Base-by-base conservation (phyloP, 331 rosid species). In the Quercus tomentella region DNA sequence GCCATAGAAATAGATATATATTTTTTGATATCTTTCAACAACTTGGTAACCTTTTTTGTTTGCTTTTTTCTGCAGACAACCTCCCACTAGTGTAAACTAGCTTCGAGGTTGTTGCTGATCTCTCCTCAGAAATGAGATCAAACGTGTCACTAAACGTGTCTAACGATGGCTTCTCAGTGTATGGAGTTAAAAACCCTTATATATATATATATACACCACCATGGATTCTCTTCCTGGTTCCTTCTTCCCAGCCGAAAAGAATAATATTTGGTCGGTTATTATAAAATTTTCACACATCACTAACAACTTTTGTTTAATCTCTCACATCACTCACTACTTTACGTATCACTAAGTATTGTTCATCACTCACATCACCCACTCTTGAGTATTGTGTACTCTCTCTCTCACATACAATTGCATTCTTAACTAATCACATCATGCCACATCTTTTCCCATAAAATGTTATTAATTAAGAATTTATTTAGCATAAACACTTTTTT, bases 51-150 rank as follows among this genome's bases (percentile, higher is more conserved):
- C 25, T 5, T 25, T 33, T 5, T 12, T 45, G 31, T 56, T 71
- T 65, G 73, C 12, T 74, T 23, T 76, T 35, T 30, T 23, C 11
- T 84, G 97, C 96, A 91, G 87, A 82, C 98, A 95, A 95, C 99
- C 99, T 85, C 83, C 97, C 98, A 92, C 99, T 95, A 95, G 99
- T 95, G 90, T 93, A 86, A 90, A 95, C 99, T 93, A 95, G 99
- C 97, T 91, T 95, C 97, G 92, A 88, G 97, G 88, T 80, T 81
- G 96, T 60, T 88, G 97, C 98, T 56, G 74, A 43, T 23, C 11
- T 49, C 54, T 1, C 23, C 12, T 5, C 52, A 4, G 4, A 2
- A 45, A 11, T 49, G 2, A 16, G 35, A 3, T 18, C 56, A 14
- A 20, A 26, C 16, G 55, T 77, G n/a, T n/a, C n/a, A n/a, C n/a